Conservation (phyloP, 2,329 filamentous ascomycete species). For the Ceratocystis variospora region DNA sequence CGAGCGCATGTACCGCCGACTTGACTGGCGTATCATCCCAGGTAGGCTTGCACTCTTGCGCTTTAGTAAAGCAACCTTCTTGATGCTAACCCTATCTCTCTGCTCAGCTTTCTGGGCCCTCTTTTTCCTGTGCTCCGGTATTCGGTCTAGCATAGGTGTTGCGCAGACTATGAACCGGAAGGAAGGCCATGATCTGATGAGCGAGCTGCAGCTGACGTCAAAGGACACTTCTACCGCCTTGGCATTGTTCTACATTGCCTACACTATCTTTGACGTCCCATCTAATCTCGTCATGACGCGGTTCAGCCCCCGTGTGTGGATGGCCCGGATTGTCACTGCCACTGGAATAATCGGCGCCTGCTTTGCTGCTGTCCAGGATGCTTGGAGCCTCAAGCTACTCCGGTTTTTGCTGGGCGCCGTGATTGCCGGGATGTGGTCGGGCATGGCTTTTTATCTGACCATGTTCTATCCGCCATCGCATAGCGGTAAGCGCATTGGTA, state of each 20-base stretch:
- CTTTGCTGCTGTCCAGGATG: slow-evolving; percentile 65
- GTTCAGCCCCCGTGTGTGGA: slow-evolving; percentile 76
- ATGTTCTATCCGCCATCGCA: slow-evolving; percentile 81
- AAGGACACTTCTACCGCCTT: slow-evolving; percentile 74
- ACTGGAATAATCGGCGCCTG: slow-evolving; percentile 74
- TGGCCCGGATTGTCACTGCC: slow-evolving; percentile 78
- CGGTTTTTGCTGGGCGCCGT: slow-evolving; percentile 75
- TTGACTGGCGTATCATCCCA: slow-evolving; percentile 47
- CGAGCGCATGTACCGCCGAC: slow-evolving; percentile 43
- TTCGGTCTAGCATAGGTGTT: slow-evolving; percentile 80
- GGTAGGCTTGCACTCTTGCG: slow-evolving; percentile 26
- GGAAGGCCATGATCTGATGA: slow-evolving; percentile 58
- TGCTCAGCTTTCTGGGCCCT: slow-evolving; percentile 65
- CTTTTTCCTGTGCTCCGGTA: slow-evolving; percentile 85
- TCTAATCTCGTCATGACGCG: slow-evolving; percentile 82
- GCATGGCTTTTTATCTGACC: slow-evolving; percentile 85
- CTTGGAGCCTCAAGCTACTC: slow-evolving; percentile 80
- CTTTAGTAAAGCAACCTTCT: not conserved
- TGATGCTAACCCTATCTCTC: slow-evolving; percentile 5
- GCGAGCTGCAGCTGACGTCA: slow-evolving; percentile 52
- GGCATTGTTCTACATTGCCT: slow-evolving; percentile 82
- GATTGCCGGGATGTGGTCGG: slow-evolving; percentile 88
- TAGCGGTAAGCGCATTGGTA: slow-evolving; percentile 75
- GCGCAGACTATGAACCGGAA: slow-evolving; percentile 84
- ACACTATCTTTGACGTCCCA: slow-evolving; percentile 78